Evolutionary conservation across 2,329 filamentous ascomycete genomes (phyloP).

Genomic region (Exophiala aquamarina): DNA sequence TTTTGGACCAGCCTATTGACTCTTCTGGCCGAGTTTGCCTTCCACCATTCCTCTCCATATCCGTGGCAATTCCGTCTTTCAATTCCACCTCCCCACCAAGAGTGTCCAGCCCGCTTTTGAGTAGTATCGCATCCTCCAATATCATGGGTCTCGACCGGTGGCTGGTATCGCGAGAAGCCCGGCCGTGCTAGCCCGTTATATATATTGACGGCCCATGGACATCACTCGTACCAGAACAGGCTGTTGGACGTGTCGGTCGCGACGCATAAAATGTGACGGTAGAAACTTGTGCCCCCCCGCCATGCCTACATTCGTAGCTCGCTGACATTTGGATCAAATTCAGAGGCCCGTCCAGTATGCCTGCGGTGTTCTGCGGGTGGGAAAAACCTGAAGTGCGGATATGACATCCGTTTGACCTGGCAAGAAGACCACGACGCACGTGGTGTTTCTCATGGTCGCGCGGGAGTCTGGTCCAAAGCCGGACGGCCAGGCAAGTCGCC

Average conservation of each 20-base stretch:
- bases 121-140: too few species aligned
- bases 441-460: slow-evolving; percentile 30
- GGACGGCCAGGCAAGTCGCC: slow-evolving; percentile 4
- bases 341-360: slow-evolving; percentile 27
- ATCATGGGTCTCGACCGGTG: too few species aligned
- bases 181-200: too few species aligned
- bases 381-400: slow-evolving; percentile 8
- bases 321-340: background rate
- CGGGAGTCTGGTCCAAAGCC: slow-evolving; percentile 29
- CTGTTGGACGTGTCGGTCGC: slow-evolving; percentile 52
- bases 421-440: slow-evolving; percentile 30
- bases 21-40: too few species aligned
- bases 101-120: too few species aligned
- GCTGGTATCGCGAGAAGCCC: too few species aligned
- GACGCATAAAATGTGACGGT: slow-evolving; percentile 53
- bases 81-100: too few species aligned
- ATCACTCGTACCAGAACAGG: slow-evolving; percentile 36
- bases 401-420: slow-evolving; percentile 29
- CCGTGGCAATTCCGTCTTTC: too few species aligned
- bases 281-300: background rate
- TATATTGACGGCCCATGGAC: slow-evolving; percentile 2
- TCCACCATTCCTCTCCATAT: too few species aligned
- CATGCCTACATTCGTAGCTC: too few species aligned
- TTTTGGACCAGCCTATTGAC: too few species aligned
- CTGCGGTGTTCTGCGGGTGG: slow-evolving; percentile 20